Evolutionary conservation across 1,139 yeast genomes (phyloP).

Genomic region (Protomyces inundatus): DNA sequence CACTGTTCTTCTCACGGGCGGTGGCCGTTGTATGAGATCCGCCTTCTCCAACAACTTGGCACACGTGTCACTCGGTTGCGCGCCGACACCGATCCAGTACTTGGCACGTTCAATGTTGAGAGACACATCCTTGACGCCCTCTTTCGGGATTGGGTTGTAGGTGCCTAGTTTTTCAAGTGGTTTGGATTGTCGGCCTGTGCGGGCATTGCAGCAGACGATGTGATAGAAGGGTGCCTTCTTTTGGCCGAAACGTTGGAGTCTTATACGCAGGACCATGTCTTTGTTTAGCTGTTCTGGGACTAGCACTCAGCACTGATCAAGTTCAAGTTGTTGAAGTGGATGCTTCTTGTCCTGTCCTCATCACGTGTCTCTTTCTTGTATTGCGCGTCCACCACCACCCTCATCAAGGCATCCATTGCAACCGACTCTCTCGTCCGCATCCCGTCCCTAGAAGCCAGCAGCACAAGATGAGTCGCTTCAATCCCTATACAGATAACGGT

Average conservation of each 20-base stretch:
- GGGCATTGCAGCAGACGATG: slow-evolving; percentile 76
- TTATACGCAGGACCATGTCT: slow-evolving; percentile 53
- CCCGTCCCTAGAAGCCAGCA: too few relatives aligned
- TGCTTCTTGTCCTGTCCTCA: too few relatives aligned
- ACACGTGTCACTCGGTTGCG: slow-evolving; percentile 84
- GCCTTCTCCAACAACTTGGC: slow-evolving; percentile 72
- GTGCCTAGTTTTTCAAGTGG: slow-evolving; percentile 97
- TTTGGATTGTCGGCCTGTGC: slow-evolving; percentile 68
- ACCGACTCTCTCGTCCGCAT: too few relatives aligned
- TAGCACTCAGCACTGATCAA: too few relatives aligned
- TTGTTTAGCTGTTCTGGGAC: not conserved
- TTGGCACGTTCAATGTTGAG: slow-evolving; percentile 87
- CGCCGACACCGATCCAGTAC: slow-evolving; percentile 99
- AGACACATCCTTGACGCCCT: slow-evolving; percentile 69
- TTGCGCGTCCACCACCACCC: too few relatives aligned
- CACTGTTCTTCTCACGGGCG: not conserved
- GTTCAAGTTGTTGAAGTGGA: too few relatives aligned
- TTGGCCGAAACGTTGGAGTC: slow-evolving; percentile 91
- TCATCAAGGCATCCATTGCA: too few relatives aligned
- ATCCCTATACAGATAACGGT: slow-evolving; percentile 55
- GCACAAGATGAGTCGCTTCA: slow-evolving; percentile 15
- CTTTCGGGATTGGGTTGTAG: slow-evolving; percentile 76
- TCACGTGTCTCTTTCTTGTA: too few relatives aligned
- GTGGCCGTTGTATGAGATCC: slow-evolving; percentile 34
- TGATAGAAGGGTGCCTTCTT: slow-evolving; percentile 81